phyloP scores from a whole-genome alignment of 163 green algal species.

The Scenedesmus sp. region DNA sequence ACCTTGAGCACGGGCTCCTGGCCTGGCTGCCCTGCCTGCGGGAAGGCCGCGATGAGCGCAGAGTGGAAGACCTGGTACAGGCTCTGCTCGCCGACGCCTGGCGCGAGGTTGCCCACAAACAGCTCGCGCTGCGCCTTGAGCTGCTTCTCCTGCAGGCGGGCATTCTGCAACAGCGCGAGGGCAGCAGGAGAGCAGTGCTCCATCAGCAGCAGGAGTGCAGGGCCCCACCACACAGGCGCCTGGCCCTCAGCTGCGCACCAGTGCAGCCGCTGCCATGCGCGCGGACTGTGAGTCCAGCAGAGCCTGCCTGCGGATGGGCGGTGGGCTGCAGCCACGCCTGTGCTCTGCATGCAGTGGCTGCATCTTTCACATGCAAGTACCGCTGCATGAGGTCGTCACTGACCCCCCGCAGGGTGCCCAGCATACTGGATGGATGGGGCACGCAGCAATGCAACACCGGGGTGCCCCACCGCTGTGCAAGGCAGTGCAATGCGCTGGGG shows the following conservation, averaged over 20 bases:
- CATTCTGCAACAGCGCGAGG: not conserved
- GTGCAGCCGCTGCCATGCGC: too few species aligned
- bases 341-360: too few species aligned
- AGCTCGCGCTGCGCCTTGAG: constrained; percentile 61
- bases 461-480: not conserved
- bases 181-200: not conserved
- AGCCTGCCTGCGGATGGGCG: too few species aligned
- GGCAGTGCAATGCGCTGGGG: not conserved
- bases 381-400: too few species aligned
- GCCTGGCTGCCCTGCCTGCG: constrained; percentile 53
- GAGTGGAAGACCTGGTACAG: constrained; percentile 91
- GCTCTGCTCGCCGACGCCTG: constrained; percentile 80
- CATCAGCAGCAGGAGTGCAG: not conserved
- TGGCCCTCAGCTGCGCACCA: too few species aligned
- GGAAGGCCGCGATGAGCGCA: constrained; percentile 86
- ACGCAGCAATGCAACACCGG: too few species aligned
- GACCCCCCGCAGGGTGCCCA: too few species aligned
- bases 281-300: too few species aligned
- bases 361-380: too few species aligned
- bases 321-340: too few species aligned
- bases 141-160: constrained; percentile 56
- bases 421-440: too few species aligned
- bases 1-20: constrained; percentile 53
- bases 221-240: too few species aligned
- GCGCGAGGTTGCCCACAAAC: constrained; percentile 88